Evolutionary conservation across 257 asterid genomes (phyloP).

Genomic region (Lavandula angustifolia): DNA sequence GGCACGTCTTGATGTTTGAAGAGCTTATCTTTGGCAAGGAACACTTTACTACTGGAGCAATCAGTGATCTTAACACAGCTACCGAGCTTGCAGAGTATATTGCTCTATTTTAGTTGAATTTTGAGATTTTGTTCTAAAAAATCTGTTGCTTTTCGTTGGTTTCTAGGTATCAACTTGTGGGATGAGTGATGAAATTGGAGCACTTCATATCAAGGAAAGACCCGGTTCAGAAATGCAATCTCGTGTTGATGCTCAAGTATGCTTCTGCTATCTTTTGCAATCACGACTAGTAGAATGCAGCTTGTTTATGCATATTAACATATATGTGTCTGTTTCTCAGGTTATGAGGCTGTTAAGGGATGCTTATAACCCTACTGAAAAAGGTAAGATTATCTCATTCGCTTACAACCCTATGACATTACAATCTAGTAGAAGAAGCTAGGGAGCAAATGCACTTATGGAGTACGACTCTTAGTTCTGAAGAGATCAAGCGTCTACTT

Average conservation of each 20-base stretch:
- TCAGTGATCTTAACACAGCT: constrained; percentile 84
- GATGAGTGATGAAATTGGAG: constrained; percentile 95
- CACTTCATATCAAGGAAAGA: constrained; percentile 84
- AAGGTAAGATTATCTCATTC: constrained; percentile 51
- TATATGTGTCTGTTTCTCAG: constrained; percentile 40
- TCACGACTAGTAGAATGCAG: background rate
- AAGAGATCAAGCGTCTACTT: too few relatives aligned
- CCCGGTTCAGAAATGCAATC: constrained; percentile 97
- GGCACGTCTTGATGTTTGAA: constrained; percentile 96
- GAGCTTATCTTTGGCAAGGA: constrained; percentile 92
- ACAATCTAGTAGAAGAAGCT: too few relatives aligned
- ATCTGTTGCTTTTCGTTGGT: background rate
- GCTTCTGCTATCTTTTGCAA: constrained; percentile 27
- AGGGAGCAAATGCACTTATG: too few relatives aligned
- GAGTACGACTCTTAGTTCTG: too few relatives aligned
- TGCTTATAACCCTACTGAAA: constrained; percentile 79
- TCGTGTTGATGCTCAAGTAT: constrained; percentile 89
- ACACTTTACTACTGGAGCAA: constrained; percentile 91
- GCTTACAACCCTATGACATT: too few relatives aligned
- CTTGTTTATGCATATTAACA: background rate
- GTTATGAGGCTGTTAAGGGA: constrained; percentile 86
- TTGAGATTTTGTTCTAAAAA: background rate
- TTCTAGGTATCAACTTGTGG: constrained; percentile 81
- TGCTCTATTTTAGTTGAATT: background rate
- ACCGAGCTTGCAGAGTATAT: constrained; percentile 66